Evolutionary conservation across 495 filamentous ascomycete species (phyloP).

Genomic region (Neurospora terricola): DNA sequence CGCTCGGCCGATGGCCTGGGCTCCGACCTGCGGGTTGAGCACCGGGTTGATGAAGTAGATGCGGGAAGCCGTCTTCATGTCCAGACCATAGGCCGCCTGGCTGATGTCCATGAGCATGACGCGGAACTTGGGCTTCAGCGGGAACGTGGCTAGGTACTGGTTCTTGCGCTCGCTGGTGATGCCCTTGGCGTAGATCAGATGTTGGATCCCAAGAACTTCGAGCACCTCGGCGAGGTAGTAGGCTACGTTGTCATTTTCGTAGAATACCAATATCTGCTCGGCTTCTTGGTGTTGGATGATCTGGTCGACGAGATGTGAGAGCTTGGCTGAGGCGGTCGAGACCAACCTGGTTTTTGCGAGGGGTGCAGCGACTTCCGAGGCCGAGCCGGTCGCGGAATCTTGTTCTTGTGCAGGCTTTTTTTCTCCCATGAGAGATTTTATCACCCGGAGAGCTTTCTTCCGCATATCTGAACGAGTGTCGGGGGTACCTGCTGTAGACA

Average conservation of each 20-base stretch:
- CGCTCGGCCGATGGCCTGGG: conserved; percentile 85
- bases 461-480: neutral
- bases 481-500: neutral
- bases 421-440: conserved; percentile 10
- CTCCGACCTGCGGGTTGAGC: conserved; percentile 75
- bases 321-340: conserved; percentile 76
- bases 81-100: conserved; percentile 79
- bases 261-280: conserved; percentile 90
- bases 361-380: conserved; percentile 28
- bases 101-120: conserved; percentile 85
- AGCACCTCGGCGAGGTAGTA: conserved; percentile 75
- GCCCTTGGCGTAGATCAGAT: conserved; percentile 71
- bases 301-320: conserved; percentile 72
- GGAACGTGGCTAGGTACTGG: conserved; percentile 70
- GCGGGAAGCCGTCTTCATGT: conserved; percentile 69
- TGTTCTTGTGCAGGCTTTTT: conserved; percentile 1
- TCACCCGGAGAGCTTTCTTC: neutral
- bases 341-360: conserved; percentile 55
- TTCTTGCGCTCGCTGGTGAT: conserved; percentile 50
- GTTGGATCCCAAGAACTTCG: conserved; percentile 64
- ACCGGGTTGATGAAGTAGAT: conserved; percentile 92
- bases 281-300: conserved; percentile 53
- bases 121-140: conserved; percentile 44
- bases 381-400: neutral
- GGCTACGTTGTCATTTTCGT: conserved; percentile 77